Conservation (phyloP, 176 grass and related monocot genomes). For the Rhynchospora breviuscula region DNA sequence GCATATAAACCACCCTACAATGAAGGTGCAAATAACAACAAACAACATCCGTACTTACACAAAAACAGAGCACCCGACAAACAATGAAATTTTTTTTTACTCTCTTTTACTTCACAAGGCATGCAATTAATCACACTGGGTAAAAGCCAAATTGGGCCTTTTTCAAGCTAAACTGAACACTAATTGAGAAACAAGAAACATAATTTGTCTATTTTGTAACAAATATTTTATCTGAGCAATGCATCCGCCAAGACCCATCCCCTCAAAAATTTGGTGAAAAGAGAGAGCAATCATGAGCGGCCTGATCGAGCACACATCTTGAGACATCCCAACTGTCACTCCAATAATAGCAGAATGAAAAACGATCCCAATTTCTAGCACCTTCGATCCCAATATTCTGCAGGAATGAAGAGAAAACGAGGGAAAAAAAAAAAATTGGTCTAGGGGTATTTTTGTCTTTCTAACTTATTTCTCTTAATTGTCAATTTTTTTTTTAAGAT, state of each 20-base stretch:
- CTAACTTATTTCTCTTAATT: no score
- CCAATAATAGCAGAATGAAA: slow-evolving; percentile 96
- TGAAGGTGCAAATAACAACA: not conserved
- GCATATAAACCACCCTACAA: no score
- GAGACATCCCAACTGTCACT: slow-evolving; percentile 78
- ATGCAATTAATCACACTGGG: not conserved
- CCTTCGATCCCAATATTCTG: slow-evolving; percentile 97
- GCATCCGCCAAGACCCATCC: slow-evolving; percentile 93
- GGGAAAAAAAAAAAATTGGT: no score
- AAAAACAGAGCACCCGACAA: not conserved
- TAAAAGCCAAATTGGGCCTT: not conserved
- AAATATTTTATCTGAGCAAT: slow-evolving; percentile 67
- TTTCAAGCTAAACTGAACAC: not conserved
- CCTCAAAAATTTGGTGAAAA: slow-evolving; percentile 97
- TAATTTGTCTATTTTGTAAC: not conserved
- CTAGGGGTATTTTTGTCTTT: no score
- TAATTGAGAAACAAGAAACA: not conserved
- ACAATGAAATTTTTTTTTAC: not conserved
- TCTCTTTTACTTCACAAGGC: not conserved
- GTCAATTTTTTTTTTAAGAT: no score
- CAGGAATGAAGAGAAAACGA: no score
- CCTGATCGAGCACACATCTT: slow-evolving; percentile 72
- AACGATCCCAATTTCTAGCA: slow-evolving; percentile 87
- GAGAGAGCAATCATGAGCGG: slow-evolving; percentile 78
- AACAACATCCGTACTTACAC: not conserved